phyloP scores from a whole-genome alignment of 2,329 filamentous ascomycete genomes.

The Talaromyces verruculosus region DNA sequence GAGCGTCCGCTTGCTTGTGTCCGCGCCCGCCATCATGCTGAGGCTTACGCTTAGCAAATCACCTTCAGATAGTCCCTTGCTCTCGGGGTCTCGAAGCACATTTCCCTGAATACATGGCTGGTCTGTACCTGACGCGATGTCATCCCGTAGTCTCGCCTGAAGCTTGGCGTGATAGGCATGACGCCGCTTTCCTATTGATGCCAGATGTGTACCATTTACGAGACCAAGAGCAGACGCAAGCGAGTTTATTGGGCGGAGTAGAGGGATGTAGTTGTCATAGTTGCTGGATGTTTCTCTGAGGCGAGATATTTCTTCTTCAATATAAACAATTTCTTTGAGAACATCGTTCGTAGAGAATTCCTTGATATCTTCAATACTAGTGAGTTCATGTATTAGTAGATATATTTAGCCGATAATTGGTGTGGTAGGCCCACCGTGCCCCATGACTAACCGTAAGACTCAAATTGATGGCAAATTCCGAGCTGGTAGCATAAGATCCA shows the following conservation, averaged over 20 bases:
- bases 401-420: not conserved
- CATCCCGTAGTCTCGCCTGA: not conserved
- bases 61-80: not conserved
- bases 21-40: conserved; percentile 20
- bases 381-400: not conserved
- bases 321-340: not conserved
- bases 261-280: not conserved
- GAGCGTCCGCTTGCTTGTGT: conserved; percentile 17
- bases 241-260: not conserved
- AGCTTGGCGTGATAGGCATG: not conserved
- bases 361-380: not conserved
- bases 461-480: not conserved
- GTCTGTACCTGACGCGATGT: not conserved
- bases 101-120: not conserved
- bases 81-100: not conserved
- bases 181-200: not conserved
- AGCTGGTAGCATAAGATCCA: not conserved
- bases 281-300: not conserved
- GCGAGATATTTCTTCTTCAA: not conserved
- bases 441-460: not conserved
- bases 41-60: conserved; percentile 21
- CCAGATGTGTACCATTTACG: not conserved
- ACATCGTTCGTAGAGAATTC: not conserved
- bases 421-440: not conserved
- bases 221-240: not conserved